These are phyloP conservation scores for Ceratocystis destructans DNA, from an alignment of 2,329 filamentous ascomycete genomes.

Conservation along the genomic window DNA sequence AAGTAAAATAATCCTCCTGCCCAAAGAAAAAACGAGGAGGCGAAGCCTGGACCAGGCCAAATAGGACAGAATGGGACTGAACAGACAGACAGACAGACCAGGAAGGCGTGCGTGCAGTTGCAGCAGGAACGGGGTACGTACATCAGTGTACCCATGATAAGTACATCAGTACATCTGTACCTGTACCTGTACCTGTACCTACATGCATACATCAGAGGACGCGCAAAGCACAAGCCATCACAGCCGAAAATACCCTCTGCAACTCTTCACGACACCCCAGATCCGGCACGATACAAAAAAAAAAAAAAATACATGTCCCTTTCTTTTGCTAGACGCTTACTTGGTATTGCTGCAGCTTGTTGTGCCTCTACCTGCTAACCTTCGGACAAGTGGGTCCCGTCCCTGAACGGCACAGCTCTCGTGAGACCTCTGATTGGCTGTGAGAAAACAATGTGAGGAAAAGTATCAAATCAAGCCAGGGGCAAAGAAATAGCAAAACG, in stretches of 20 bases:
- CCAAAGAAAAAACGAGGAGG: background rate
- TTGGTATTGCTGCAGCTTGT: background rate
- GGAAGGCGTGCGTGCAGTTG: background rate
- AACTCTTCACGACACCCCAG: too few relatives aligned
- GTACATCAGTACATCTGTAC: background rate
- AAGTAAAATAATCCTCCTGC: background rate
- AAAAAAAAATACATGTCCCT: background rate
- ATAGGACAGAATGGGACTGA: background rate
- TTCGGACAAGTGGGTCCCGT: background rate
- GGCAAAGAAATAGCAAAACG: background rate
- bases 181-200: background rate
- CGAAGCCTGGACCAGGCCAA: background rate
- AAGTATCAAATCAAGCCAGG: background rate
- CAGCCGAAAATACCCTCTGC: too few relatives aligned
- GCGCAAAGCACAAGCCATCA: background rate
- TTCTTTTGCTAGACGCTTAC: background rate
- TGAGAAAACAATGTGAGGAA: too few relatives aligned
- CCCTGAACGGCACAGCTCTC: slow-evolving; percentile 3
- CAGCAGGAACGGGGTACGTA: background rate
- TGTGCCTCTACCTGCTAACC: background rate
- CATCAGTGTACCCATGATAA: background rate
- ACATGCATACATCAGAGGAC: background rate
- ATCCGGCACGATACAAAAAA: background rate
- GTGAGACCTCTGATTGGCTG: background rate
- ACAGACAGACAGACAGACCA: background rate